A percentile compares a stretch with the other conserved stretches of the same genome.
Conservation (phyloP, 1,139 yeast genomes). For the Saccharomycopsis phalli region DNA sequence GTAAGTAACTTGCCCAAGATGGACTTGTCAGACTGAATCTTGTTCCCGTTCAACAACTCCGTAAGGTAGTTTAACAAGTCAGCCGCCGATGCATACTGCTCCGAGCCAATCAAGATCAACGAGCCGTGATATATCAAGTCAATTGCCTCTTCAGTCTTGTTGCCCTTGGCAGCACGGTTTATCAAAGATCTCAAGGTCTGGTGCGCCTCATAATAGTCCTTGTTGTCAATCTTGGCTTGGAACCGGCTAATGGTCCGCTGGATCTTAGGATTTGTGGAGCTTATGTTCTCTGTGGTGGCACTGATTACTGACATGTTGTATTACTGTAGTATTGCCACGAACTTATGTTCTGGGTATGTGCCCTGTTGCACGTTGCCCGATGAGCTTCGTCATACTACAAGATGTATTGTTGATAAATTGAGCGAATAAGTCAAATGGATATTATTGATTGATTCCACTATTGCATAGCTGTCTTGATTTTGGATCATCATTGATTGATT, state of each 20-base stretch:
- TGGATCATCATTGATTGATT: too few relatives aligned
- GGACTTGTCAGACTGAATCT: constrained; percentile 25
- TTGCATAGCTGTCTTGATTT: too few relatives aligned
- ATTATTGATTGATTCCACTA: too few relatives aligned
- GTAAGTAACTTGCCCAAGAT: constrained; percentile 21
- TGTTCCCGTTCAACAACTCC: constrained; percentile 40
- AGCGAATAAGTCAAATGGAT: too few relatives aligned
- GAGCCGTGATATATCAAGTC: constrained; percentile 68
- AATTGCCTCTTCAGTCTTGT: constrained; percentile 53
- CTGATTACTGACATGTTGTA: neutral
- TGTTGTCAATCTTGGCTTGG: constrained; percentile 58
- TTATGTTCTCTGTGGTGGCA: constrained; percentile 2
- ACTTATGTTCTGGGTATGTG: too few relatives aligned
- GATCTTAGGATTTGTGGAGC: constrained; percentile 30
- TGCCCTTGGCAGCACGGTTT: constrained; percentile 67
- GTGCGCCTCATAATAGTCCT: constrained; percentile 89
- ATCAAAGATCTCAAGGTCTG: constrained; percentile 86
- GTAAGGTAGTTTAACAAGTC: constrained; percentile 69
- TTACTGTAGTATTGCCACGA: too few relatives aligned
- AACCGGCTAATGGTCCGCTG: constrained; percentile 56
- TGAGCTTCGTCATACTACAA: too few relatives aligned
- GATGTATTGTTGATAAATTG: too few relatives aligned
- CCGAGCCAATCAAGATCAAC: constrained; percentile 53
- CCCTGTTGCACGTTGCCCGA: too few relatives aligned
- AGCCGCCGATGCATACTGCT: constrained; percentile 71